These are phyloP conservation scores for Dendrobium catenatum DNA, from an alignment of 106 monocot genomes.

Conservation along the genomic window DNA sequence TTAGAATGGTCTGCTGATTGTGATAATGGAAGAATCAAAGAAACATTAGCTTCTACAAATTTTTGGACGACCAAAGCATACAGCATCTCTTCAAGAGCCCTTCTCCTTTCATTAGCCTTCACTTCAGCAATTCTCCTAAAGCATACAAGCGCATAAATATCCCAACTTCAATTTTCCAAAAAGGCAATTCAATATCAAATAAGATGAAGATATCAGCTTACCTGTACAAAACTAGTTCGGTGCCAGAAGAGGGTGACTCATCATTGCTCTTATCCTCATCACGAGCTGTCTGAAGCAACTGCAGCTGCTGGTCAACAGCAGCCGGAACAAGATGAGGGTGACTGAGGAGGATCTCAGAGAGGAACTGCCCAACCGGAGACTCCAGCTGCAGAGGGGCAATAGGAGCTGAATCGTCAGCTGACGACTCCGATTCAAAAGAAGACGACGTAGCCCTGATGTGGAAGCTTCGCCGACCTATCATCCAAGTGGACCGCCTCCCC, in stretches of 20 bases:
- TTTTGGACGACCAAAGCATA: conserved; percentile 82
- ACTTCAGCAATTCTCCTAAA: conserved; percentile 83
- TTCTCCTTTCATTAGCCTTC: conserved; percentile 81
- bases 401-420: conserved; percentile 18
- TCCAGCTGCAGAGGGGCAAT: conserved; percentile 83
- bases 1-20: conserved; percentile 29
- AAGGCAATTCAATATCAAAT: background rate
- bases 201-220: background rate
- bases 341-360: conserved; percentile 71
- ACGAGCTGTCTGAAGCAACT: conserved; percentile 65
- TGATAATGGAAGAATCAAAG: conserved; percentile 51
- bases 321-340: conserved; percentile 86
- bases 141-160: background rate
- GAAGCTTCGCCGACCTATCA: conserved; percentile 11
- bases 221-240: conserved; percentile 66
- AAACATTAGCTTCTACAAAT: conserved; percentile 77
- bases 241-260: conserved; percentile 37
- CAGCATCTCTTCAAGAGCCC: conserved; percentile 71
- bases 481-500: conserved; percentile 10
- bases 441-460: conserved; percentile 25
- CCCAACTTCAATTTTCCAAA: background rate
- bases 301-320: conserved; percentile 88
- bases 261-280: conserved; percentile 55
- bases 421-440: conserved; percentile 13
- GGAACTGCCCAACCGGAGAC: conserved; percentile 81